Evolutionary conservation across 257 asterid species (phyloP).

Genomic region (Fraxinus americana): DNA sequence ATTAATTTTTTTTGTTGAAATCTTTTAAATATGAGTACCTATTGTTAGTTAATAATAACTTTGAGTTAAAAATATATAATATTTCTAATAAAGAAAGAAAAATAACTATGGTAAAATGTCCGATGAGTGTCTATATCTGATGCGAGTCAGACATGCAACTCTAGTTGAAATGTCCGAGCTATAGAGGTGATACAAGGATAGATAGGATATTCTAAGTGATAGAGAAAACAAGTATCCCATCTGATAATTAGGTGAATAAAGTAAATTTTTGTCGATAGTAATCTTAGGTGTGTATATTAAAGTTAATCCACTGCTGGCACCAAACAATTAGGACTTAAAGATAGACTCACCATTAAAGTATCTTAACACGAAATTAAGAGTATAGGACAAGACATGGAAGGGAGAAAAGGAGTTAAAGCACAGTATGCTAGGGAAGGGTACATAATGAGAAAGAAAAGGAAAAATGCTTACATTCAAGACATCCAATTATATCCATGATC

Average conservation of each 20-base stretch:
- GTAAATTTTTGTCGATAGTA: background rate
- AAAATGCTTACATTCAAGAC: conserved; percentile 82
- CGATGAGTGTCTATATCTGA: too few relatives aligned
- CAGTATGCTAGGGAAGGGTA: background rate
- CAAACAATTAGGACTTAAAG: background rate
- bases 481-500: conserved; percentile 90
- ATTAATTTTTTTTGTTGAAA: too few relatives aligned
- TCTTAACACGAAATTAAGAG: background rate
- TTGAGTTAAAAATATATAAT: too few relatives aligned
- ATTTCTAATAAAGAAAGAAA: too few relatives aligned
- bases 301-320: background rate
- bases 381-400: background rate
- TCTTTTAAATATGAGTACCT: too few relatives aligned
- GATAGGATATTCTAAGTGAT: background rate
- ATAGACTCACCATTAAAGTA: background rate
- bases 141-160: too few relatives aligned
- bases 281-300: too few relatives aligned
- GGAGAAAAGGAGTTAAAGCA: background rate
- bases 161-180: too few relatives aligned
- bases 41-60: too few relatives aligned
- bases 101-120: too few relatives aligned
- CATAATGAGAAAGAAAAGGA: background rate
- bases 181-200: background rate
- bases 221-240: background rate
- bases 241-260: background rate